These are phyloP conservation scores for Alternaria postmessia DNA, from an alignment of 2,329 filamentous ascomycete species.

Conservation along the genomic window DNA sequence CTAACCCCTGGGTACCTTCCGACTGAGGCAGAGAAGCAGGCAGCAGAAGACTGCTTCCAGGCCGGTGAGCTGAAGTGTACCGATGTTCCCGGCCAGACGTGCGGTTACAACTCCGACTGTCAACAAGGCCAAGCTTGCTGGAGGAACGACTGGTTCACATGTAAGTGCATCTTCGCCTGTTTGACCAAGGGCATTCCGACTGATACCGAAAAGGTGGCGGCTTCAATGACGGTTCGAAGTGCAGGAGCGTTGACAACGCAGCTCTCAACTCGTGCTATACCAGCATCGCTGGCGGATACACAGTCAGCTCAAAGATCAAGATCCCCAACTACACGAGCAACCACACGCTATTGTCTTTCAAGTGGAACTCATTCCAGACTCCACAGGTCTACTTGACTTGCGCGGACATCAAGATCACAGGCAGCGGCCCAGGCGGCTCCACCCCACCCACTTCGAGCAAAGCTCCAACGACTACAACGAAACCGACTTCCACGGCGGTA, in stretches of 20 bases:
- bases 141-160: constrained; percentile 49
- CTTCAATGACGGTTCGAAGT: constrained; percentile 39
- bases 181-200: not conserved
- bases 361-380: constrained; percentile 48
- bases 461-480: constrained; percentile 19
- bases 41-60: constrained; percentile 44
- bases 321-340: constrained; percentile 44
- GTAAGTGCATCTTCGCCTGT: constrained; percentile 6
- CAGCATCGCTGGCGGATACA: constrained; percentile 46
- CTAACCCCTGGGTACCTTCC: constrained; percentile 42
- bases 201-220: constrained; percentile 23
- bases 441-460: constrained; percentile 28
- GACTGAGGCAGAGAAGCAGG: constrained; percentile 46
- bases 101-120: constrained; percentile 43
- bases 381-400: constrained; percentile 45
- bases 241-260: constrained; percentile 43
- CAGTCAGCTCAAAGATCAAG: constrained; percentile 44
- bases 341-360: constrained; percentile 43
- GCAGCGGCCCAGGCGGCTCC: constrained; percentile 21
- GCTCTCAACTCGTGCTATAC: constrained; percentile 46
- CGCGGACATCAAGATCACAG: constrained; percentile 43
- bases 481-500: constrained; percentile 21
- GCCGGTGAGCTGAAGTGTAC: constrained; percentile 41
- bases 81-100: constrained; percentile 42
- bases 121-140: constrained; percentile 40